Conservation (phyloP, 495 filamentous ascomycete genomes). For the Lineolata rhizophorae region DNA sequence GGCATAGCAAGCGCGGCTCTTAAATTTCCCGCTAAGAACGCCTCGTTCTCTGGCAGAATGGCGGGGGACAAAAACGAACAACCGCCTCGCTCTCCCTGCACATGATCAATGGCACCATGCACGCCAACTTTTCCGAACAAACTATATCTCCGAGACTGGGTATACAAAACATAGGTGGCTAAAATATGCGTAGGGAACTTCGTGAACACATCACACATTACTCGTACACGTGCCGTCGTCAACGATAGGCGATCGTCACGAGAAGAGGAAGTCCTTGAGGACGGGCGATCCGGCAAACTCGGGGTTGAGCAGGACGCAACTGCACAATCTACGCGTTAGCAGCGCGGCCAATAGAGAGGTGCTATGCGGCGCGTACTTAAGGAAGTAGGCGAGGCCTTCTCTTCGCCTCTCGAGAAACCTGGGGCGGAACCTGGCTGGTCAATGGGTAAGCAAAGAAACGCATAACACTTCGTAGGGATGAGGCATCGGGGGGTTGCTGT, state of each 20-base stretch:
- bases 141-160: too few species aligned
- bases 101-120: too few species aligned
- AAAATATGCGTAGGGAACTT: too few species aligned
- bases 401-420: slow-evolving; percentile 44
- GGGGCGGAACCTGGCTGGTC: slow-evolving; percentile 38
- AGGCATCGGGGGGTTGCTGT: slow-evolving; percentile 14
- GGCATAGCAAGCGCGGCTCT: too few species aligned
- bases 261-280: slow-evolving; percentile 49
- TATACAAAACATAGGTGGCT: too few species aligned
- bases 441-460: background rate
- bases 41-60: too few species aligned
- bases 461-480: slow-evolving; percentile 6
- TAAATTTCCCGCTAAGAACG: too few species aligned
- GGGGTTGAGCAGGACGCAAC: slow-evolving; percentile 44
- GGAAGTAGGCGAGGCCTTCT: slow-evolving; percentile 44
- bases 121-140: too few species aligned
- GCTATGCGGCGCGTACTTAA: slow-evolving; percentile 32
- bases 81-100: too few species aligned
- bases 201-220: too few species aligned
- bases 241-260: slow-evolving; percentile 8
- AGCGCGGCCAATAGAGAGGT: background rate
- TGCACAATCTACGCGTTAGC: slow-evolving; percentile 13
- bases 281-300: slow-evolving; percentile 46
- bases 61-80: too few species aligned
- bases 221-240: too few species aligned